Evolutionary conservation across 768 basidiomycete genomes (phyloP).

Genomic region (Chlorophyllum brunneum): DNA sequence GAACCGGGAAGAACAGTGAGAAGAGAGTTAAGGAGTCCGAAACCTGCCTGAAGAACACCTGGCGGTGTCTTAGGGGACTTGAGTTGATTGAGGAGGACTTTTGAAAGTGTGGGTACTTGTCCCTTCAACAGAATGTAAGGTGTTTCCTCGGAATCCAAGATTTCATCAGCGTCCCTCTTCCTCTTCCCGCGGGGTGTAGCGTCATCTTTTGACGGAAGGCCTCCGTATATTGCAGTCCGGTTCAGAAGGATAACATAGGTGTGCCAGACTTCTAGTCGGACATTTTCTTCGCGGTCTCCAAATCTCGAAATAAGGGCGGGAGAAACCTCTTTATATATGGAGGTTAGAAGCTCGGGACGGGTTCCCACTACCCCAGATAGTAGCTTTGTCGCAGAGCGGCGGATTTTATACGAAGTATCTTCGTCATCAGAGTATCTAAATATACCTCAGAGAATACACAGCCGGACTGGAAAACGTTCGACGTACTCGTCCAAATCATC

Average conservation of each 20-base stretch:
- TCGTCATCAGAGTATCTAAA: constrained; percentile 94
- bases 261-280: constrained; percentile 87
- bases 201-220: constrained; percentile 48
- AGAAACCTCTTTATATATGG: constrained; percentile 81
- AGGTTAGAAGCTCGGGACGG: constrained; percentile 78
- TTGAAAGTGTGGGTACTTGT: constrained; percentile 77
- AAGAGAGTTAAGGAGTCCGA: constrained; percentile 71
- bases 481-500: constrained; percentile 75
- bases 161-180: constrained; percentile 70
- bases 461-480: neutral
- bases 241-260: constrained; percentile 79
- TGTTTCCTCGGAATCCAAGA: constrained; percentile 71
- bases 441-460: constrained; percentile 11
- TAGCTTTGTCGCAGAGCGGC: constrained; percentile 89
- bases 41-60: constrained; percentile 80
- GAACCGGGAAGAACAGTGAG: constrained; percentile 82
- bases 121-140: constrained; percentile 67
- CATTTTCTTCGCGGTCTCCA: constrained; percentile 92
- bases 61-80: constrained; percentile 76
- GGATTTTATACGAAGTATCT: constrained; percentile 96
- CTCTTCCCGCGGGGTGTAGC: constrained; percentile 58
- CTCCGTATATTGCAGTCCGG: constrained; percentile 81
- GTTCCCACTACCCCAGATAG: constrained; percentile 83
- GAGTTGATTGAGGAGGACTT: constrained; percentile 81
- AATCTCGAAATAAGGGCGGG: constrained; percentile 90